Percentiles rank a stretch among this genome's conserved stretches.
Evolutionary conservation across 2,329 filamentous ascomycete species (phyloP).

Genomic region (Pyricularia pennisetigena): DNA sequence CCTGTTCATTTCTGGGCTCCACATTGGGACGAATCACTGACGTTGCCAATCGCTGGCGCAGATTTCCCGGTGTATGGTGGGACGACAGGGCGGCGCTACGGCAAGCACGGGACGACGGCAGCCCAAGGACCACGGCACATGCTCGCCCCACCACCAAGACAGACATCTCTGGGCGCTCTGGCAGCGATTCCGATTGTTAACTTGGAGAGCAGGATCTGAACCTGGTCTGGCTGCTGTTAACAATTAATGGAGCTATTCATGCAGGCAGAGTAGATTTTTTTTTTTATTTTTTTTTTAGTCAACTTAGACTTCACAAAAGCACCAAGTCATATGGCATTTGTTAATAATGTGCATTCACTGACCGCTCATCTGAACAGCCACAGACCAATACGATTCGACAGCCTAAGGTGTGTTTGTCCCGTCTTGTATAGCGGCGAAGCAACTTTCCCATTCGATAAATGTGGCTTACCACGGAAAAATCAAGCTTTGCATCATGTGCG

Average conservation of each 20-base stretch:
- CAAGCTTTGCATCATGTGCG: background rate
- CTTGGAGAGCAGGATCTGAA: background rate
- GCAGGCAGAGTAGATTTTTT: too few species aligned
- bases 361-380: background rate
- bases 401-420: too few species aligned
- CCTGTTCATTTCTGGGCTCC: background rate
- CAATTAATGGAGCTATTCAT: too few species aligned
- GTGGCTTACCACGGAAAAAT: background rate
- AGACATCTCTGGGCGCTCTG: background rate
- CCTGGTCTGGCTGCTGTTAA: background rate
- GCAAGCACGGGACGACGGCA: background rate
- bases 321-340: background rate
- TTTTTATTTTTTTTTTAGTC: too few species aligned
- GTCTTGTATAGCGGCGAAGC: background rate
- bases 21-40: background rate
- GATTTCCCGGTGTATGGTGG: background rate
- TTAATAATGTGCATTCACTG: background rate
- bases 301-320: background rate
- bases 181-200: background rate
- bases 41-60: background rate
- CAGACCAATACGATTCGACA: background rate
- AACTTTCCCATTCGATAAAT: background rate
- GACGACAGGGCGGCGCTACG: too few species aligned
- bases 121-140: background rate
- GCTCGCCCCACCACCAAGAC: background rate